A percentile compares a stretch with the other conserved stretches of the same genome.
phyloP scores from a whole-genome alignment of 2,329 filamentous ascomycete species.

The Tolypocladium tropicale region DNA sequence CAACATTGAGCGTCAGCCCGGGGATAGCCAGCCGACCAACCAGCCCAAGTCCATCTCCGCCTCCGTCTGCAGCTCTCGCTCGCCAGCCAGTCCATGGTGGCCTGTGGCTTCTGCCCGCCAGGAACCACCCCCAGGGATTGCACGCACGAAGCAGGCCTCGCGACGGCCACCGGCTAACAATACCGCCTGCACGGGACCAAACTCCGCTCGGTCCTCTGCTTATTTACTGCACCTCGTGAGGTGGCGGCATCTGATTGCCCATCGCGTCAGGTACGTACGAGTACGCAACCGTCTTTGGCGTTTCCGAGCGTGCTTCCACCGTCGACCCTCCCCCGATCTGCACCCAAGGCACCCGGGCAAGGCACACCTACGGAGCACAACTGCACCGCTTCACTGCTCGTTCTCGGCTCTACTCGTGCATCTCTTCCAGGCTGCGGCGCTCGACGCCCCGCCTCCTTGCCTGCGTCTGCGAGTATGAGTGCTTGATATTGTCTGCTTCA shows the following conservation, averaged over 20 bases:
- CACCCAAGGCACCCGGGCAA: no score
- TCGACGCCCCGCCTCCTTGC: background rate
- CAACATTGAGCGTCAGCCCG: background rate
- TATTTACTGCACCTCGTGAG: background rate
- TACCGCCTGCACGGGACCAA: background rate
- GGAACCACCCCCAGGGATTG: background rate
- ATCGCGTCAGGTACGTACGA: background rate
- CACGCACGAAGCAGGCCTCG: background rate
- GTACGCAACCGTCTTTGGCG: background rate
- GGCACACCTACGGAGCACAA: no score
- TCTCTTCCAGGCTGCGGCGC: background rate
- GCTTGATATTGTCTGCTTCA: constrained; percentile 2
- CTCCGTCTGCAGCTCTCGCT: background rate
- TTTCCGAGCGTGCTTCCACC: background rate
- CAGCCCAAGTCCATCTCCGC: background rate
- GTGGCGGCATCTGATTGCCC: background rate
- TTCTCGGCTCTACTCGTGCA: background rate
- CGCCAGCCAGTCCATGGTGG: background rate
- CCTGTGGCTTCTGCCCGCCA: background rate
- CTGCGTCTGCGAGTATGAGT: no score
- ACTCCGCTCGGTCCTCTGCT: background rate
- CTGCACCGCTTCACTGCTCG: background rate
- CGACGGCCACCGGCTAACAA: background rate
- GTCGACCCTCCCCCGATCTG: background rate
- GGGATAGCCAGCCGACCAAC: background rate